Evolutionary conservation across 176 grass and related monocot species (phyloP).

Genomic region (Oryza glaberrima): DNA sequence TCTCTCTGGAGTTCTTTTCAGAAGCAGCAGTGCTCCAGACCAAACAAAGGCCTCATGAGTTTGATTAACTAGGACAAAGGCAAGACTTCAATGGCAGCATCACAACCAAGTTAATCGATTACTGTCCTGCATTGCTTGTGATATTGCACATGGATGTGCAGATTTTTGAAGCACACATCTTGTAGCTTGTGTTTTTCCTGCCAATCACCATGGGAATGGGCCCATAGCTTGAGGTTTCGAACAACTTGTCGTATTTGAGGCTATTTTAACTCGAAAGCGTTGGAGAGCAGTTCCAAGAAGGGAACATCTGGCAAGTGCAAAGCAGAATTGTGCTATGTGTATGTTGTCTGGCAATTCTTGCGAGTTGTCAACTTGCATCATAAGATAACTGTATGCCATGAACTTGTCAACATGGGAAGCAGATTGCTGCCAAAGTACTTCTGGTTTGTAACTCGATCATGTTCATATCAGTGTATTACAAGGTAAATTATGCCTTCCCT

Average conservation of each 20-base stretch:
- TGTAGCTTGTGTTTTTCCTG: background rate
- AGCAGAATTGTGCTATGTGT: background rate
- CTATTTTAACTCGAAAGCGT: background rate
- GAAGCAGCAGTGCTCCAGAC: slow-evolving; percentile 31
- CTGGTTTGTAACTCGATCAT: background rate
- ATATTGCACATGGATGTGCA: background rate
- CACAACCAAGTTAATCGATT: background rate
- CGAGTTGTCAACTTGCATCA: background rate
- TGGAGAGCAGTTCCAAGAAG: background rate
- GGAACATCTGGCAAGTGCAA: background rate
- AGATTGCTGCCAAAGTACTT: background rate
- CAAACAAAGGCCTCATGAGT: slow-evolving; percentile 29
- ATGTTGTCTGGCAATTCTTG: background rate
- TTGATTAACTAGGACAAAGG: slow-evolving; percentile 7
- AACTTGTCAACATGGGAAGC: background rate
- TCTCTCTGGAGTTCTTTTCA: slow-evolving; percentile 58
- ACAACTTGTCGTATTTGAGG: background rate
- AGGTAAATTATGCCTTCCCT: background rate
- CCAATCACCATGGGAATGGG: background rate
- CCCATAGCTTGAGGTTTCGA: background rate
- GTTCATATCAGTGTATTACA: background rate
- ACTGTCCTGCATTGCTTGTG: background rate
- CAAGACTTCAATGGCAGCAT: background rate
- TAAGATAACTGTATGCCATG: background rate
- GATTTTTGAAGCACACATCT: background rate